A percentile compares a stretch with the other conserved stretches of the same genome.
Conservation (phyloP, 2,329 filamentous ascomycete genomes). For the Emergomyces pasteurianus region DNA sequence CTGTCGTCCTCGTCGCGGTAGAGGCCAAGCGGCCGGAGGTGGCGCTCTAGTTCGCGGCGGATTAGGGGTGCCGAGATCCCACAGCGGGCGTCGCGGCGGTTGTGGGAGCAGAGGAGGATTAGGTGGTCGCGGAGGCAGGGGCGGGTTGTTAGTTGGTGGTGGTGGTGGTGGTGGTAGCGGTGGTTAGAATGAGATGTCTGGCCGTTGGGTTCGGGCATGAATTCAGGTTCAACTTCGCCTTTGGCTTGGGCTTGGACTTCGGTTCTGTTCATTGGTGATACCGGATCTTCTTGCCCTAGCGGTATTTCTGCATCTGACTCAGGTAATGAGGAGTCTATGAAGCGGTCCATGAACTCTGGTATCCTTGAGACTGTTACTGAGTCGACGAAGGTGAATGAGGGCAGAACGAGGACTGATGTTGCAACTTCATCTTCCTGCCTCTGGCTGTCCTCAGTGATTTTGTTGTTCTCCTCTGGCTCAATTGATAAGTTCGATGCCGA, state of each 20-base stretch:
- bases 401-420: conserved; percentile 75
- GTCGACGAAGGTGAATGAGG: conserved; percentile 70
- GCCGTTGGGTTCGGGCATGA: neutral
- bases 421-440: conserved; percentile 36
- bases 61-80: conserved; percentile 86
- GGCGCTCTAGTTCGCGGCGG: conserved; percentile 77
- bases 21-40: conserved; percentile 71
- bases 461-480: conserved; percentile 49
- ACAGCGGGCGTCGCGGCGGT: conserved; percentile 82
- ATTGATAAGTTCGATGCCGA: conserved; percentile 88
- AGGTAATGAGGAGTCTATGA: conserved; percentile 54
- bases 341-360: conserved; percentile 55
- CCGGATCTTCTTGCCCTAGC: conserved; percentile 37
- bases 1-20: conserved; percentile 81
- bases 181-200: conserved; percentile 18
- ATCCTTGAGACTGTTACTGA: conserved; percentile 67
- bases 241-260: neutral
- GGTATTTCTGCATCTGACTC: conserved; percentile 44
- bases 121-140: conserved; percentile 72
- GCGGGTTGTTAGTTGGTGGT: conserved; percentile 40
- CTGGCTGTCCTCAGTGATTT: conserved; percentile 32
- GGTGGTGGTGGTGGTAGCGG: conserved; percentile 8
- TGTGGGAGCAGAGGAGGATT: conserved; percentile 87
- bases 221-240: too few relatives aligned
- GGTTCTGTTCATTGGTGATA: conserved; percentile 24